Evolutionary conservation across 2,329 filamentous ascomycete species (phyloP), one percentile per base, ranked within the genome.

Genomic region (Fusarium guadeloupense): DNA sequence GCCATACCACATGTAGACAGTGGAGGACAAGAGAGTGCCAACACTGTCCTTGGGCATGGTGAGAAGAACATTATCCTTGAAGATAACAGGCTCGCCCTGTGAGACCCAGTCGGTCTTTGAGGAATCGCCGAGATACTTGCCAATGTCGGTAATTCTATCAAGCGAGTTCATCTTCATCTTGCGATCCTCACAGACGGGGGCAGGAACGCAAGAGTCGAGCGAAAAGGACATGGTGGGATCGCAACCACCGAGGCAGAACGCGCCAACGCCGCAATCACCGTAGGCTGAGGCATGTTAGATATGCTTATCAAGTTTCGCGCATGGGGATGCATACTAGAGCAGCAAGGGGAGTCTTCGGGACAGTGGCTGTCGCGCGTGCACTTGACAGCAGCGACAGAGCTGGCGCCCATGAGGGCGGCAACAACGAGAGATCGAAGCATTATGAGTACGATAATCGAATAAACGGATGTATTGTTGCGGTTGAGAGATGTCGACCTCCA

Each of bases 1-100:
- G 72, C 95, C 95, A 76, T 98, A 99, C 95, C 95, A 98, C 78
- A 99, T 89, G 78, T 97, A 98, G 66, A 87, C 83, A 54, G 92
- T 94, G 8, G 85, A 83, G 63, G 93, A 90, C 50, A 99, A 79
- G 39, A 99, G 86, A 9, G 95, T 97, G 50, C 95, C 95, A 34
- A 92, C 90, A 28, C 90, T 93, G 68, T 89, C 84, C 63, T 89
- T 85, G 35, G 91, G 87, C 94, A 99, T 97, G 66, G 94, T 98
- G 72, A 99, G 81, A 45, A 97, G 81, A 3, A 95, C 80, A 62
- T 87, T 86, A 73, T 88, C 85, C 54, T 91, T 80, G 77, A 89
- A 88, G 26, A 80, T 70, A 35, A 91, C 81, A 13, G 92, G 88
- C 69, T 86, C 84, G 64, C 95, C 95, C 74, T 92, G 91, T 47